These are phyloP conservation scores for Barnettozyma siamensis DNA, from an alignment of 805 yeast genomes.

Conservation along the genomic window DNA sequence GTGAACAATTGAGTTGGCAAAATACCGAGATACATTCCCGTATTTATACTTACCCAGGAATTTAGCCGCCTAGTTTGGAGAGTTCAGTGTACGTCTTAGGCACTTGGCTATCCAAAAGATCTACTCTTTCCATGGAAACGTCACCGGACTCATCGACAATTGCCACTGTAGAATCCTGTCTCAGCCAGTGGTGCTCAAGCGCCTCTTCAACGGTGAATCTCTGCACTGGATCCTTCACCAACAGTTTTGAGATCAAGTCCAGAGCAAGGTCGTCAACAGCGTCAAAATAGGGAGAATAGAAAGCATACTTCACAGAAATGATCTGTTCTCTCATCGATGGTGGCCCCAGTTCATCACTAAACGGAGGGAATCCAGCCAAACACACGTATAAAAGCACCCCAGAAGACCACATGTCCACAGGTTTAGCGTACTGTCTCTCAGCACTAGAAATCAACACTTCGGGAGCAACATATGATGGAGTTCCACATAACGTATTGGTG, in stretches of 20 bases:
- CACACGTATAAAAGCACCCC: slow-evolving; percentile 77
- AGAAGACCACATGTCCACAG: slow-evolving; percentile 78
- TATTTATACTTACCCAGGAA: not conserved
- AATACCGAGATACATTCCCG: no score
- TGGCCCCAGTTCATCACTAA: slow-evolving; percentile 76
- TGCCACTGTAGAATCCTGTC: no score
- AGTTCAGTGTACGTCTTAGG: slow-evolving; percentile 36
- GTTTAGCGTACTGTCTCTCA: slow-evolving; percentile 53
- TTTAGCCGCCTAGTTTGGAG: slow-evolving; percentile 20
- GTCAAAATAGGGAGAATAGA: slow-evolving; percentile 79
- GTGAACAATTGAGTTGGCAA: no score
- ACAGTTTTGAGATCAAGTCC: slow-evolving; percentile 56
- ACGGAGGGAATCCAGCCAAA: slow-evolving; percentile 80
- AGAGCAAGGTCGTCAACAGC: slow-evolving; percentile 57
- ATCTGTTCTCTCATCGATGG: slow-evolving; percentile 76
- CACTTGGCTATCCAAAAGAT: not conserved
- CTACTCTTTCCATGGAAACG: slow-evolving; percentile 1
- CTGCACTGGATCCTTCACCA: slow-evolving; percentile 58
- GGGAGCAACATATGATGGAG: slow-evolving; percentile 86
- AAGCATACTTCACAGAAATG: slow-evolving; percentile 58
- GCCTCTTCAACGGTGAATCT: slow-evolving; percentile 83
- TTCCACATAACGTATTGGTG: slow-evolving; percentile 77
- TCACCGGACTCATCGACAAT: not conserved
- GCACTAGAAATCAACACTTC: slow-evolving; percentile 53
- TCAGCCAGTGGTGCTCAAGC: slow-evolving; percentile 84